Evolutionary conservation across 1,139 yeast genomes (phyloP), one percentile per base, ranked within the genome.

Genomic region (Yamadazyma taylorii): DNA sequence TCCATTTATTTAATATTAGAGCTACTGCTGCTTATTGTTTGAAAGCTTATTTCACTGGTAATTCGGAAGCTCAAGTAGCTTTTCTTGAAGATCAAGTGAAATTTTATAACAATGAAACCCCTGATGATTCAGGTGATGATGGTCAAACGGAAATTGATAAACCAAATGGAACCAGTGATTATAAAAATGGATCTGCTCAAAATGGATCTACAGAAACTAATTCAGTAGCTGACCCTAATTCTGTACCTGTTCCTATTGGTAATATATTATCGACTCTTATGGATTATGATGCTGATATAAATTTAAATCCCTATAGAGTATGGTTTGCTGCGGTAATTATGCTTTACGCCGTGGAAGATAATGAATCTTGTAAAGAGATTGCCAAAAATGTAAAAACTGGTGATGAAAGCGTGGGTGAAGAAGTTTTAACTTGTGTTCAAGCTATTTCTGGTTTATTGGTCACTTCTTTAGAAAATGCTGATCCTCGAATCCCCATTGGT

Each of bases 301-400:
- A 81, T 40, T 61, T 89, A 30, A 90, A 94, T 48, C 97, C 98
- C 0, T 92, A 88, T 56, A 79, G 82, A 51, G 65, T 81, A 1
- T 94, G 96, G 95, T 90, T 92, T 63, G 81, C 97, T 0, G 69
- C 87, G 1, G 74, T 80, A 3, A 68, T 87, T 3, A 55, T 92
- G 28, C 66, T 85, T 39, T 78, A 77, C 41, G 55, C 89, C 4
- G 76, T 89, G 46, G 78, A 78, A 39, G 86, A 79, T 32, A 68
- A 69, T 39, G 69, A 68, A 7, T 79, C 72, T 21, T 71, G 76
- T 22, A 73, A 76, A 43, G 75, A 72, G 11, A 48, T 73, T 23
- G 75, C 86, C 0, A 63, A 79, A 34, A 55, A 58, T 0, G 69
- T 87, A n/a, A 67, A 67, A n/a, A 71, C 85, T 10, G 96, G 95